Evolutionary conservation across 2,329 filamentous ascomycete species (phyloP), one percentile per base, ranked within the genome.

Genomic region (Calonectria honghensis): DNA sequence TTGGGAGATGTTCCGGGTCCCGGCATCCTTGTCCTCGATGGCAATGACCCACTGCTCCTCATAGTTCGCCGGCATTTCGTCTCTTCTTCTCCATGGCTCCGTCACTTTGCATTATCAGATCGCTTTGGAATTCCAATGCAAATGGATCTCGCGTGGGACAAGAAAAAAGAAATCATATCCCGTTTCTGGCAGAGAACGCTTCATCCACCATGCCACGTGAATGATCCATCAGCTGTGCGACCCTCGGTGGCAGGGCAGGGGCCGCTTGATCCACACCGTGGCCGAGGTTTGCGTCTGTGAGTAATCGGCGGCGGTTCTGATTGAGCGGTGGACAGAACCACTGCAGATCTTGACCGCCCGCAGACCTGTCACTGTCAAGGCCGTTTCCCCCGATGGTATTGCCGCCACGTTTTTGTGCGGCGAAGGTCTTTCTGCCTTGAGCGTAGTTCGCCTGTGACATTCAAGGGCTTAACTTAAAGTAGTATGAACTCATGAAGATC

Each of bases 341-440:
- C 24, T n/a, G 57, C 37, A 29, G 57, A 41, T 63, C 57, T 41
- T 63, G 14, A 2, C 57, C 35, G 3, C 7, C 20, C 13, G 18
- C 18, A 6, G 24, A 24, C 13, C 18, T 29, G 57, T 24, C 57
- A 24, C n/a, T 24, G 18, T 63, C n/a, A 7, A 29, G 20, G 57
- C 37, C 57, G 35, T 20, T 41, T 41, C 6, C 37, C 18, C 24
- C 57, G 24, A 63, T 4, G n/a, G 9, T 9, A 29, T 18, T 45
- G 32, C 57, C 57, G 57, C 57, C 57, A 63, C 57, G 57, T 63
- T 63, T 63, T 63, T 63, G 32, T 63, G 31, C 57, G 57, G 57
- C 57, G 31, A 35, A 63, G 57, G 57, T 37, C 57, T 41, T 41
- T 63, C 35, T 63, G 57, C 57, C 57, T 63, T 24, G 32, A 41